Percentiles rank a stretch among this genome's conserved stretches.
Evolutionary conservation across 2,329 filamentous ascomycete species (phyloP).

Genomic region (Claviceps lovelessii): DNA sequence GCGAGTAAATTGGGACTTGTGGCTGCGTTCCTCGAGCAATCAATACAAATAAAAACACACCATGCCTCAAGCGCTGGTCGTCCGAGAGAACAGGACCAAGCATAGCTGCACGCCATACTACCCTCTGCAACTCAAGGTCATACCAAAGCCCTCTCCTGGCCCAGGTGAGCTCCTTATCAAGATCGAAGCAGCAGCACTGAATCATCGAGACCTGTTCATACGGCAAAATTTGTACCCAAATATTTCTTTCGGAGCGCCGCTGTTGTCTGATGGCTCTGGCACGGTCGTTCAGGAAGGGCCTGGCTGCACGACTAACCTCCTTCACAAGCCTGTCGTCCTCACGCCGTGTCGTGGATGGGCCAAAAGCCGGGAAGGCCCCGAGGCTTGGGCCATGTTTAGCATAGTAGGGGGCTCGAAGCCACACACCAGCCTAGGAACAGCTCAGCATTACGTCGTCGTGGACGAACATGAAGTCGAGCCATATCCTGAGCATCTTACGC

Average conservation of each 20-base stretch:
- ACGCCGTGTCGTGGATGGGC: constrained; percentile 71
- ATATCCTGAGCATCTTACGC: constrained; percentile 56
- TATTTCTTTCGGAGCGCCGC: constrained; percentile 61
- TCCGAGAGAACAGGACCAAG: background rate
- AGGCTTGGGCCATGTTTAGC: constrained; percentile 36
- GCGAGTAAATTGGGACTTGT: background rate
- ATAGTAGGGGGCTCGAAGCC: constrained; percentile 53
- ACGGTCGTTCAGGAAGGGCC: constrained; percentile 52
- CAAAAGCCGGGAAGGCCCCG: constrained; percentile 55
- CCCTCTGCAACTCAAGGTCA: constrained; percentile 1
- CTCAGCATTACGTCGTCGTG: constrained; percentile 59
- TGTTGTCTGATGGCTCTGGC: constrained; percentile 74
- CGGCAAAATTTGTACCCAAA: constrained; percentile 83
- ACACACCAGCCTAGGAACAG: constrained; percentile 10
- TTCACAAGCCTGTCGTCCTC: constrained; percentile 58
- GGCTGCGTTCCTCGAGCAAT: background rate
- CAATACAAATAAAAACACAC: background rate
- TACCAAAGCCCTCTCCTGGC: constrained; percentile 27
- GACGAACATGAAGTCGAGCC: constrained; percentile 59
- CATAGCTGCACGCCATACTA: background rate
- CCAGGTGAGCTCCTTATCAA: constrained; percentile 59
- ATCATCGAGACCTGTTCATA: constrained; percentile 91
- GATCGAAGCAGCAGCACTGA: constrained; percentile 68
- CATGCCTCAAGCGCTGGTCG: constrained; percentile 2
- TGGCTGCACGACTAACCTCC: constrained; percentile 18